Base-by-base conservation (phyloP, 78 protist genomes). In the Dictyostelium firmibasis region DNA sequence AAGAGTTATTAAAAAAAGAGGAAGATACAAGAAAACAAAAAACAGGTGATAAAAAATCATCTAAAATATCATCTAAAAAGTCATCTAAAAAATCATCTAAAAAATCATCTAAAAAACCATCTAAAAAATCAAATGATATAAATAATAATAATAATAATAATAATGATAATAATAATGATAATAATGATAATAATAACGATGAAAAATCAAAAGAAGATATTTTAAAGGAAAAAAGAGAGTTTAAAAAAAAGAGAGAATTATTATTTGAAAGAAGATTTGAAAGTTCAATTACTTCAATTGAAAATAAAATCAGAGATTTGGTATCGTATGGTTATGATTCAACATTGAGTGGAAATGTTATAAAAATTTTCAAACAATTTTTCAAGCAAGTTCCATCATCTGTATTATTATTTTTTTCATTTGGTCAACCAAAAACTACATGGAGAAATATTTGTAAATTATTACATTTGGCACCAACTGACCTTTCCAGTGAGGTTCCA, bases 341-440 rank as follows among this genome's bases (percentile, higher is more conserved):
- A 23, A 44, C 88, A 20, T 50, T 89, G 13, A 38, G 77, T 81
- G 94, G 94, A 33, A 89, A 81, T 70, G 50, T 89, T 11, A 23
- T 81, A 31, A 64, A 70, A 16, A 43, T 85, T 3, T 85, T 92
- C 41, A 84, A 83, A 44, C 25, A 38, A 7, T 92, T 81, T 70
- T 76, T 92, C 44, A 82, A 84, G 38, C 69, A 87, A 14, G 77
- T 92, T 25, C 29, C 84, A 6, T 31, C 18, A 60, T 31, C 62
- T 35, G 81, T 88, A 16, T 33, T 92, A 20, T 86, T 83, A 25
- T 93, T 70, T 38, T 93, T 86, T 86, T 92, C 96, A 18, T 36
- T 86, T 18, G 92, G 92, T 64, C 92, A 86, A 44, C 92, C 96
- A 36, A 93, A 93, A 78, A 64, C 86, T 0, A 85, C 96, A 41